Evolutionary conservation across 2,329 filamentous ascomycete genomes (phyloP), one percentile per base, ranked within the genome.

Genomic region (Aspergillus sp.): DNA sequence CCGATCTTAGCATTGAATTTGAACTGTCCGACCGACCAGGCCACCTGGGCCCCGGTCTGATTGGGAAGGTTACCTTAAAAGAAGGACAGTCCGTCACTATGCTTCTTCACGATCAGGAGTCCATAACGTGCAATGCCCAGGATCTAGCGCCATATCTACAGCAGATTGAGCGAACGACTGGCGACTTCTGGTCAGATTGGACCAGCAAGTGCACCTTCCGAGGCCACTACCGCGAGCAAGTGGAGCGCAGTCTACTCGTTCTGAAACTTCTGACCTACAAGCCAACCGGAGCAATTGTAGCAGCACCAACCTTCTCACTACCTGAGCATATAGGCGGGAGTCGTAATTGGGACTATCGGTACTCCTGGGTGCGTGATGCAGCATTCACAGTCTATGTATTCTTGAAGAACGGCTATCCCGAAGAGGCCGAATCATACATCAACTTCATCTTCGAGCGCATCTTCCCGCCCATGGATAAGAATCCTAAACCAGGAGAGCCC

Each of bases 381-480:
- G 91, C 88, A 65, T 92, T 92, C 74, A 91, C 89, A 1, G 87
- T 92, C 65, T 92, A 92, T 63, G 81, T 92, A 63, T 82, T 93
- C 30, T 82, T 93, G 2, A 87, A 90, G 13, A 85, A 92, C 72
- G 90, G 90, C 5, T 92, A 92, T 76, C 87, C 82, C 28, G 84
- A 87, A 19, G 90, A 93, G 74, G 90, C 90, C 3, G 88, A 92
- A 71, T 87, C 89, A 1, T 93, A 91, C 73, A 91, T 92, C 83
- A 82, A 84, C 57, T 93, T 92, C 71, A 91, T 93, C 65, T 90
- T 85, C 75, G 85, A 90, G 65, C 84, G 89, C 9, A 86, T 92
- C 62, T 71, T 76, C 57, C 73, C 73, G 7, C 70, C 73, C 36
- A 57, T 69, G 7, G 79, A 85, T 32, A 82, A 85, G 61, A 87